Evolutionary conservation across 1,139 yeast species (phyloP).

Genomic region (Starmera stellimalicola): DNA sequence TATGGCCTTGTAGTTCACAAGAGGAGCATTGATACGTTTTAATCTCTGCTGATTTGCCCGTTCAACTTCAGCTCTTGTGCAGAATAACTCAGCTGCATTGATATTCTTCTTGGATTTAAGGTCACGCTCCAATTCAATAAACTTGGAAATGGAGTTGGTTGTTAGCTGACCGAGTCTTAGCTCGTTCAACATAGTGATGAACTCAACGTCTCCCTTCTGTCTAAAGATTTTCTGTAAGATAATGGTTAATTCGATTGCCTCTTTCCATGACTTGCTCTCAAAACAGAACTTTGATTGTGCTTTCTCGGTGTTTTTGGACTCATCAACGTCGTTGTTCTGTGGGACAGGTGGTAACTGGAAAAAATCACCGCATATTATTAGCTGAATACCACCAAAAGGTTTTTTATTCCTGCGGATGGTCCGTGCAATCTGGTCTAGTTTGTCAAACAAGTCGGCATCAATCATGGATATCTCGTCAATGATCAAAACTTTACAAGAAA

Average conservation of each 20-base stretch:
- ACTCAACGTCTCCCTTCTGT: constrained; percentile 72
- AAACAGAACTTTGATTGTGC: constrained; percentile 51
- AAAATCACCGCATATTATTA: constrained; percentile 82
- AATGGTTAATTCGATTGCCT: constrained; percentile 54
- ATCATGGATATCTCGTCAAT: constrained; percentile 90
- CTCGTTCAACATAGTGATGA: constrained; percentile 80
- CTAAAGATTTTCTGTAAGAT: constrained; percentile 78
- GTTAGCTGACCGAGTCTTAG: constrained; percentile 70
- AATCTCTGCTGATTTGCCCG: constrained; percentile 57
- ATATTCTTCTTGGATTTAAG: constrained; percentile 55
- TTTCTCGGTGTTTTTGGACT: not conserved
- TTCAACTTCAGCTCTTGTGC: constrained; percentile 81
- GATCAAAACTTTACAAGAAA: constrained; percentile 48
- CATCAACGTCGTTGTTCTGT: constrained; percentile 20
- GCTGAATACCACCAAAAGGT: constrained; percentile 88
- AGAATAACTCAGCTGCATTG: constrained; percentile 77
- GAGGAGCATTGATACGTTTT: constrained; percentile 31
- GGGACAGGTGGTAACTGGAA: constrained; percentile 85
- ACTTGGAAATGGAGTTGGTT: constrained; percentile 42
- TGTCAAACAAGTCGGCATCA: constrained; percentile 65
- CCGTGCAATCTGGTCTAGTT: constrained; percentile 57
- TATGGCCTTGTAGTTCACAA: constrained; percentile 41
- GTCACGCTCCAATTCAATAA: constrained; percentile 46
- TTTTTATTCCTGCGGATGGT: constrained; percentile 34
- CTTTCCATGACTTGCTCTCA: constrained; percentile 67